These are phyloP conservation scores for Tetrahymena borealis DNA, from an alignment of 73 alveolate genomes.

Conservation along the genomic window DNA sequence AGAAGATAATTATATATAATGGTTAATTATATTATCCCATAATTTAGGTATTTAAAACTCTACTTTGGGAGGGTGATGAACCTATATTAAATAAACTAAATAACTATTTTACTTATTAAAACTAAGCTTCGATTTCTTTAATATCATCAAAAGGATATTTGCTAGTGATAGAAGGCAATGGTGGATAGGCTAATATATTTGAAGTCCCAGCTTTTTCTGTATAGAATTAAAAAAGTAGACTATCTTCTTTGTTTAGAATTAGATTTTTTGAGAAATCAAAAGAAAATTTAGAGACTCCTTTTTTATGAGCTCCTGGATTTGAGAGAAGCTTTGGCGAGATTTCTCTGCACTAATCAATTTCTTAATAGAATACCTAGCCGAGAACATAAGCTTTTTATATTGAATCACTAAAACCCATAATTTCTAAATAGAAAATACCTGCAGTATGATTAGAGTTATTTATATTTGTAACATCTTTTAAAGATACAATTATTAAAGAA, in stretches of 20 bases:
- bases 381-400: no score
- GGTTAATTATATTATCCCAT: no score
- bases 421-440: no score
- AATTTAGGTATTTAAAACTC: no score
- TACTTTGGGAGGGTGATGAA: no score
- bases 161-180: not conserved
- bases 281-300: not conserved
- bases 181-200: not conserved
- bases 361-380: no score
- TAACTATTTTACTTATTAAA: not conserved
- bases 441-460: no score
- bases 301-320: not conserved
- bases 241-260: not conserved
- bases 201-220: not conserved
- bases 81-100: not conserved
- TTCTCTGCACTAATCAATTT: not conserved
- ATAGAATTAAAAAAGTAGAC: not conserved
- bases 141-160: not conserved
- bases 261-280: not conserved
- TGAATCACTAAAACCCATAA: no score
- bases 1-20: no score
- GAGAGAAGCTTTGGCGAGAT: not conserved
- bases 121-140: not conserved
- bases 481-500: no score
- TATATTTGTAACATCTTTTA: no score